Base-by-base conservation (phyloP, 768 basidiomycete genomes). In the Mycena vulgaris region DNA sequence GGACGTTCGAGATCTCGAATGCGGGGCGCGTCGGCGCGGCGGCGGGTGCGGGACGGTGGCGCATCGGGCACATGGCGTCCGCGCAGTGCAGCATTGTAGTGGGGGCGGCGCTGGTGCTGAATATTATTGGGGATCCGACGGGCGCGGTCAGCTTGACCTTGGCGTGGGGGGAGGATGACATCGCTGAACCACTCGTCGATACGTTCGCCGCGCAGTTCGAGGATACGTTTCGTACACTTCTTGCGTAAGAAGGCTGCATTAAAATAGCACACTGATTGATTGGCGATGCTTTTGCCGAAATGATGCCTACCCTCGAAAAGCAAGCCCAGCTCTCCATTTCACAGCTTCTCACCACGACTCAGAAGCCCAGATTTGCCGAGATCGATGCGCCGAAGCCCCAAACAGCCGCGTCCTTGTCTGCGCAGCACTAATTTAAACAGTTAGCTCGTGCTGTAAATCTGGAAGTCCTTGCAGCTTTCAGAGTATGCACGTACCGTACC, bases 1-100 rank as follows among this genome's bases (percentile, higher is more conserved):
- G 21, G 21, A 78, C 78, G 35, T 60, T 86, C 21, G 80, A 81
- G 68, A 58, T 85, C 14, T 85, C 84, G n/a, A 86, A 86, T 71
- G 58, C 82, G 17, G 84, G 84, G 17, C 73, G 69, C 5, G 80
- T 83, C 30, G 57, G 30, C 7, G 28, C 5, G 0, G 25, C 14
- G 13, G 42, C 37, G 11, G 25, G 10, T 0, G 72, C 31, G 25
- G 65, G 65, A 16, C 53, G 27, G 35, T 79, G 77, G 78, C 69
- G 65, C 42, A 74, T 75, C 13, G 76, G 70, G 47, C 63, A 63
- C 25, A 73, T 77, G 74, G 69, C 60, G 8, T 82, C 80, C 59
- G 78, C 77, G 21, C 80, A 81, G 66, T 78, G 76, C 51, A 74
- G 80, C 63, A 71, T 74, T 5, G 62, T 78, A 16, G 51, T 75